These are phyloP conservation scores for Podila clonocystis DNA, from an alignment of 192 early-diverging fungal genomes.

Conservation along the genomic window DNA sequence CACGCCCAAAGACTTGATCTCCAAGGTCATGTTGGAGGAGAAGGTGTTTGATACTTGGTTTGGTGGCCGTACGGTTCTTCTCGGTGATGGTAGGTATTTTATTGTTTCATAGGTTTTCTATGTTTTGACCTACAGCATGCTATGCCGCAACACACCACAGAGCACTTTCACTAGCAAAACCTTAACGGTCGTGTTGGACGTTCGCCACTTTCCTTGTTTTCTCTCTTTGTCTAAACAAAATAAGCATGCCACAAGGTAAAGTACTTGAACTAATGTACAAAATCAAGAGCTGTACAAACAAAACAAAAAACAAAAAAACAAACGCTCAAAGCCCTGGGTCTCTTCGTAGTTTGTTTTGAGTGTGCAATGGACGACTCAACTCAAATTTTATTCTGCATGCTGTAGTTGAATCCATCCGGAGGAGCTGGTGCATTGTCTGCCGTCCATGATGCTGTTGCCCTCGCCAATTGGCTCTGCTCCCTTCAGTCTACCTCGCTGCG, in stretches of 20 bases:
- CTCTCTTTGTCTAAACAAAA: not conserved
- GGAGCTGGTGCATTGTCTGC: not conserved
- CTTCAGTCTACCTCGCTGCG: not conserved
- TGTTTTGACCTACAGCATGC: not conserved
- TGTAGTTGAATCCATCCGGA: not conserved
- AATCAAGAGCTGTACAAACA: not conserved
- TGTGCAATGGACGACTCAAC: not conserved
- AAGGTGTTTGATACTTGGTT: slow-evolving; percentile 7
- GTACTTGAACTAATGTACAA: not conserved
- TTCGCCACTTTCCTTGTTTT: not conserved
- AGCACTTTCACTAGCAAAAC: not conserved
- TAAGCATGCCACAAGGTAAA: slow-evolving; percentile 3
- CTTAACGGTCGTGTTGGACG: not conserved
- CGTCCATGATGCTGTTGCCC: not conserved
- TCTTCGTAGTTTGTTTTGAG: not conserved
- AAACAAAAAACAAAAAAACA: not conserved
- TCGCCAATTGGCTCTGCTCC: not conserved
- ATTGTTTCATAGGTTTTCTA: too few species aligned
- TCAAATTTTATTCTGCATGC: not conserved
- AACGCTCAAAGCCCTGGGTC: not conserved
- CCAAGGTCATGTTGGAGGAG: slow-evolving; percentile 4
- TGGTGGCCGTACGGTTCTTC: not conserved
- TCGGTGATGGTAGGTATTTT: slow-evolving; percentile 7
- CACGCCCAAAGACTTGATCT: not conserved
- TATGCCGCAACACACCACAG: not conserved